Conservation (phyloP, 2,329 filamentous ascomycete species). For the Endocalyx cinctus region DNA sequence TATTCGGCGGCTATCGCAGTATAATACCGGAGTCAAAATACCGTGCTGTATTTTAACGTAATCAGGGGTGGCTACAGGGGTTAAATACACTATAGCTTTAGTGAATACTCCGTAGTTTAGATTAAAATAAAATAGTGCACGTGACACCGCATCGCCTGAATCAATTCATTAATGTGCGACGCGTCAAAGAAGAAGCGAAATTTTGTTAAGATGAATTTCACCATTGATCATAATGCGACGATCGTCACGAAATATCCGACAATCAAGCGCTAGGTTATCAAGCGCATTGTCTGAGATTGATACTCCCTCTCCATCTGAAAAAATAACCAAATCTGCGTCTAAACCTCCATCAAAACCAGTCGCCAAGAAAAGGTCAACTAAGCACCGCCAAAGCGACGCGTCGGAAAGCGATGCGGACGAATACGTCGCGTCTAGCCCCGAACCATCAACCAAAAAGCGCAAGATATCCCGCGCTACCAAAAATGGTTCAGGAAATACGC, state of each 20-base stretch:
- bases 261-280: slow-evolving; percentile 1
- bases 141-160: not conserved
- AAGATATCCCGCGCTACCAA: slow-evolving; percentile 9
- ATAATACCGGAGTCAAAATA: too few relatives aligned
- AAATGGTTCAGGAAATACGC: slow-evolving; percentile 8
- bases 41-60: too few relatives aligned
- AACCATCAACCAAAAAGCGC: slow-evolving; percentile 15
- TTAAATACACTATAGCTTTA: too few relatives aligned
- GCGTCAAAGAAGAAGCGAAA: not conserved
- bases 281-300: not conserved
- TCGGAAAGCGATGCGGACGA: slow-evolving; percentile 15
- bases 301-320: slow-evolving; percentile 1
- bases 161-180: not conserved
- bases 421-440: slow-evolving; percentile 5
- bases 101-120: too few relatives aligned
- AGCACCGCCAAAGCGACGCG: slow-evolving; percentile 11
- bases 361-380: too few relatives aligned
- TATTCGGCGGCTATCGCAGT: too few relatives aligned
- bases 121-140: not conserved
- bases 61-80: too few relatives aligned
- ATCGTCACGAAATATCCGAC: slow-evolving; percentile 15
- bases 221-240: slow-evolving; percentile 22
- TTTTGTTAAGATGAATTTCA: not conserved
- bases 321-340: not conserved
- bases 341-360: slow-evolving; percentile 4